Evolutionary conservation across 176 grass and related monocot species (phyloP).

Genomic region (Eleusine indica): DNA sequence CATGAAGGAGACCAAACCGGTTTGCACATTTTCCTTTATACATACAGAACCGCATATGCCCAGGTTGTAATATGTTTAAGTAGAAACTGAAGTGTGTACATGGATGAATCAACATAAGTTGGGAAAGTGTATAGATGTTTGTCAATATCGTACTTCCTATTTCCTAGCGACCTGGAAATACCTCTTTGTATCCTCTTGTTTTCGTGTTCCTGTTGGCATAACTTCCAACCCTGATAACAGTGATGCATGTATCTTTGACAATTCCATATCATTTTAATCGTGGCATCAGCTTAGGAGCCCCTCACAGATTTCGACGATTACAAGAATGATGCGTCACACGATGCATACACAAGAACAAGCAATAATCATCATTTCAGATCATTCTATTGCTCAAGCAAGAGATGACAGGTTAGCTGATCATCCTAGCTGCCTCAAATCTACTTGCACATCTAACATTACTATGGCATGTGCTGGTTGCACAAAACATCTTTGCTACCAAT

Average conservation of each 20-base stretch:
- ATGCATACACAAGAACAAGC: no score
- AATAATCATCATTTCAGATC: not conserved
- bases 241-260: not conserved
- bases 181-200: no score
- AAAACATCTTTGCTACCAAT: not conserved
- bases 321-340: not conserved
- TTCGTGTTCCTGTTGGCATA: no score
- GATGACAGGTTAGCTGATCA: not conserved
- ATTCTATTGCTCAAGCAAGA: not conserved
- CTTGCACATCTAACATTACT: not conserved
- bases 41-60: conserved; percentile 52
- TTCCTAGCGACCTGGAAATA: no score
- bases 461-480: not conserved
- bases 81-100: not conserved
- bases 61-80: conserved; percentile 44
- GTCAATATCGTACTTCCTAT: no score
- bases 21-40: conserved; percentile 17
- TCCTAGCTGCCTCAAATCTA: conserved; percentile 21
- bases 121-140: not conserved
- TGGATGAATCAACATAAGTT: not conserved
- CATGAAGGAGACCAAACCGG: conserved; percentile 41
- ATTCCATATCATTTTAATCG: not conserved
- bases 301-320: not conserved
- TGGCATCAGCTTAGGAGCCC: not conserved
- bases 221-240: not conserved